A percentile compares a stretch with the other conserved stretches of the same genome.
Conservation (phyloP, 345 rosid species). For the Lagerstroemia speciosa region DNA sequence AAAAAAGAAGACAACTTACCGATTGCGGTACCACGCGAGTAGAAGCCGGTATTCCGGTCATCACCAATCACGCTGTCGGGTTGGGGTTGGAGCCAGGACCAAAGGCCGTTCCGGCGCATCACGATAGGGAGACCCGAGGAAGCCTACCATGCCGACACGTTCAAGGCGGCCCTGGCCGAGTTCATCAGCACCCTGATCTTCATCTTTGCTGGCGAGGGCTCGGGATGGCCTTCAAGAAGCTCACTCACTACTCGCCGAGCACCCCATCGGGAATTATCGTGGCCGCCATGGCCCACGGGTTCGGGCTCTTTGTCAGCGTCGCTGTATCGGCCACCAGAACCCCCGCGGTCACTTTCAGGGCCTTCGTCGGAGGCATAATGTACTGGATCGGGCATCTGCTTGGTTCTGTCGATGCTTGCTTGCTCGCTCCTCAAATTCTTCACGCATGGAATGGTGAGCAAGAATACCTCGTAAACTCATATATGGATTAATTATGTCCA, state of each 20-base stretch:
- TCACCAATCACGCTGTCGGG: neutral
- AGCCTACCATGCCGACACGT: neutral
- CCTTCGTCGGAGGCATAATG: conserved; percentile 12
- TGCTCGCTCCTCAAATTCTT: conserved; percentile 12
- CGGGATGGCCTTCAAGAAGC: conserved; percentile 12
- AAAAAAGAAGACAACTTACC: too few relatives aligned
- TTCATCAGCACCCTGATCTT: conserved; percentile 13
- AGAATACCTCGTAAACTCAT: too few relatives aligned
- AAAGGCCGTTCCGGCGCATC: conserved; percentile 12
- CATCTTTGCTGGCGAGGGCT: conserved; percentile 13
- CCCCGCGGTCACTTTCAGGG: conserved; percentile 8
- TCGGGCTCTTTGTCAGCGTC: conserved; percentile 11
- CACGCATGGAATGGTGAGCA: conserved; percentile 16
- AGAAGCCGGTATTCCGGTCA: neutral
- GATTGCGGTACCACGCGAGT: neutral
- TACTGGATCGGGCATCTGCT: conserved; percentile 11
- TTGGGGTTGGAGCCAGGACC: neutral
- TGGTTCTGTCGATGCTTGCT: conserved; percentile 10
- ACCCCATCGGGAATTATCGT: conserved; percentile 11
- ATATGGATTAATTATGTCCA: too few relatives aligned
- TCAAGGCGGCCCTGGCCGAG: conserved; percentile 15
- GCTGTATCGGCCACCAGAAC: neutral
- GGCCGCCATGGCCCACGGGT: conserved; percentile 15
- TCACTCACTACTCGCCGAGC: conserved; percentile 5
- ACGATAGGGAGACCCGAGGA: conserved; percentile 2